phyloP scores from a whole-genome alignment of 2,329 filamentous ascomycete species.

The Aaosphaeria pasadenensis region DNA sequence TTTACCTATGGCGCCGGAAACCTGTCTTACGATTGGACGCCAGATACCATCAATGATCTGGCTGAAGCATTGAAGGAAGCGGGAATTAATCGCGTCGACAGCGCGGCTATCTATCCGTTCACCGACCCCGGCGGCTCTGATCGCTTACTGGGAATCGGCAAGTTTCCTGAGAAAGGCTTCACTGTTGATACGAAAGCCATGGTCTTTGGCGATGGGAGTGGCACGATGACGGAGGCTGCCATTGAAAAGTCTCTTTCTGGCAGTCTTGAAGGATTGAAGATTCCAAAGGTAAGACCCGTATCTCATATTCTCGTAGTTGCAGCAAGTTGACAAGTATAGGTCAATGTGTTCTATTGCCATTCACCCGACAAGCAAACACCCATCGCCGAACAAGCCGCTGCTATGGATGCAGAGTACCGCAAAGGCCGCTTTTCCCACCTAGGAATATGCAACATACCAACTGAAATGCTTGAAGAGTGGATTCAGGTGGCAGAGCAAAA shows the following conservation, averaged over 20 bases:
- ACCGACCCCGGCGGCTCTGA: background rate
- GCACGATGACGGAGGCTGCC: background rate
- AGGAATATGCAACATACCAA: conserved; percentile 8
- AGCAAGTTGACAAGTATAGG: background rate
- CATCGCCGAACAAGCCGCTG: conserved; percentile 4
- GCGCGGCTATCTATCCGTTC: background rate
- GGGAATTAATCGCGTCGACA: background rate
- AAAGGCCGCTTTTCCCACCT: conserved; percentile 5
- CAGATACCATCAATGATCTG: background rate
- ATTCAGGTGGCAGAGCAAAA: conserved; percentile 5
- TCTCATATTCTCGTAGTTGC: too few species aligned
- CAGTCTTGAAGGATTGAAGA: background rate
- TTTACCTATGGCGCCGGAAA: background rate
- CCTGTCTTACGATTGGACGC: background rate
- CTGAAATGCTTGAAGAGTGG: conserved; percentile 4
- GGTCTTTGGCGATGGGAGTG: conserved; percentile 5
- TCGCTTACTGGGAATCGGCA: background rate
- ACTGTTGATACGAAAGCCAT: background rate
- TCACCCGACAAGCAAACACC: conserved; percentile 7
- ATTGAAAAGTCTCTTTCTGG: background rate
- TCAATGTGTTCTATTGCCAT: conserved; percentile 9
- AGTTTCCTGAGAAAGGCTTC: background rate
- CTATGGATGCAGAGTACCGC: conserved; percentile 4
- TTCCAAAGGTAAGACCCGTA: too few species aligned
- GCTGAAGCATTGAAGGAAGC: background rate